phyloP scores from a whole-genome alignment of 371 early-diverging fungal genomes.

The Massospora cicadina region DNA sequence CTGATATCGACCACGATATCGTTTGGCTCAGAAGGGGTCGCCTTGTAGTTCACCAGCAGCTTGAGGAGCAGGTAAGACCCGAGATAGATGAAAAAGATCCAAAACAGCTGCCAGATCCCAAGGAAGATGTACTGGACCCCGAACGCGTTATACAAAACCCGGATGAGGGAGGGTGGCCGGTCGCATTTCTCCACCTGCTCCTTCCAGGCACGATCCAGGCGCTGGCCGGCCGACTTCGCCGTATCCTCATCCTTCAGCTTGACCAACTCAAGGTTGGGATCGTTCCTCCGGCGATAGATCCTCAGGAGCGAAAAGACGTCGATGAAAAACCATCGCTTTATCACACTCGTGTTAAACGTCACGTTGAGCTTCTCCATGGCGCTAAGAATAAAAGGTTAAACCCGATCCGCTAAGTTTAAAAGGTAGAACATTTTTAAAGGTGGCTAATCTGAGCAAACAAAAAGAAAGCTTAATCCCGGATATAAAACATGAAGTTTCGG shows the following conservation, averaged over 20 bases:
- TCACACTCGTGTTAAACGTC: background rate
- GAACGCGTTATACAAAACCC: slow-evolving; percentile 26
- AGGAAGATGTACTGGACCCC: slow-evolving; percentile 25
- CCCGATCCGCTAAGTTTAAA: no score
- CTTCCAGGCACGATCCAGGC: background rate
- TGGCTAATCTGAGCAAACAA: no score
- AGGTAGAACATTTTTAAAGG: no score
- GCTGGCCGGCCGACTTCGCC: background rate
- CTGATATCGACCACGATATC: background rate
- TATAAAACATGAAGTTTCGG: no score
- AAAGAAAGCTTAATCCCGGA: no score
- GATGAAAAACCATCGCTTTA: slow-evolving; percentile 11
- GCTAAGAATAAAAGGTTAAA: no score
- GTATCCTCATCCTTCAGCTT: background rate
- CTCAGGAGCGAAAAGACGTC: slow-evolving; percentile 16
- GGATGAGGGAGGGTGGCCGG: slow-evolving; percentile 14
- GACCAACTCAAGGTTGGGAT: slow-evolving; percentile 3
- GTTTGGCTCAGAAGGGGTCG: background rate
- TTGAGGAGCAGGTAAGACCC: slow-evolving; percentile 27
- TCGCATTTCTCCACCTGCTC: background rate
- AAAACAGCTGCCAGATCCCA: slow-evolving; percentile 33
- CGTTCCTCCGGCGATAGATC: slow-evolving; percentile 4
- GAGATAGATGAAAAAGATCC: slow-evolving; percentile 36
- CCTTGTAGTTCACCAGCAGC: slow-evolving; percentile 15
- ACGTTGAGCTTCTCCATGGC: background rate